Evolutionary conservation across 1,139 yeast species (phyloP).

Genomic region (Magnusiomyces starmeri): DNA sequence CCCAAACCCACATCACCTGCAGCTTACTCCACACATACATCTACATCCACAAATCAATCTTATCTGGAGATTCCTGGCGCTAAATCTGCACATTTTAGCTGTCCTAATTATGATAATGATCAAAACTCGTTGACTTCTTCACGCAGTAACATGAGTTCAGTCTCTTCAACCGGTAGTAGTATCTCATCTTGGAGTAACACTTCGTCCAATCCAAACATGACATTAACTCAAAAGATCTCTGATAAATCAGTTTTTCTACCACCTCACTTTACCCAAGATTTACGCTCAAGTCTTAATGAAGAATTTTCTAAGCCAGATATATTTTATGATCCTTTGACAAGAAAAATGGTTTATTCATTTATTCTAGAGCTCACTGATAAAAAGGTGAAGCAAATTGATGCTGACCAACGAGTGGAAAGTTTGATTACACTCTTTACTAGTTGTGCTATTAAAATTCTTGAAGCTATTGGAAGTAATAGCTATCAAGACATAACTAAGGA

Average conservation of each 20-base stretch:
- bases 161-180: not conserved
- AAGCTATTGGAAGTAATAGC: not conserved
- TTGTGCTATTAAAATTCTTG: not conserved
- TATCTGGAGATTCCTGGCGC: too few relatives aligned
- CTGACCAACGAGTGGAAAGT: not conserved
- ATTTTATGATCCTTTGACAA: slow-evolving; percentile 4
- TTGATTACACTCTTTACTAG: not conserved
- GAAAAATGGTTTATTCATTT: not conserved
- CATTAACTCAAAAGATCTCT: too few relatives aligned
- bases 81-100: not conserved
- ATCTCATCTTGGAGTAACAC: too few relatives aligned
- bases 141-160: too few relatives aligned
- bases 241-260: too few relatives aligned
- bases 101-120: too few relatives aligned
- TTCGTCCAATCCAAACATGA: not conserved
- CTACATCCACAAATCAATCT: too few relatives aligned
- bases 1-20: too few relatives aligned
- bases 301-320: too few relatives aligned
- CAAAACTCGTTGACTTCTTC: too few relatives aligned
- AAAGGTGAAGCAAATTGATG: not conserved
- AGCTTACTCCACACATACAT: too few relatives aligned
- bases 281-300: too few relatives aligned
- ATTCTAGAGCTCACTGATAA: not conserved
- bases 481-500: not conserved
- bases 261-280: not conserved